Evolutionary conservation across 305 asterid genomes (phyloP).

Genomic region (Caryopteris hybrid): DNA sequence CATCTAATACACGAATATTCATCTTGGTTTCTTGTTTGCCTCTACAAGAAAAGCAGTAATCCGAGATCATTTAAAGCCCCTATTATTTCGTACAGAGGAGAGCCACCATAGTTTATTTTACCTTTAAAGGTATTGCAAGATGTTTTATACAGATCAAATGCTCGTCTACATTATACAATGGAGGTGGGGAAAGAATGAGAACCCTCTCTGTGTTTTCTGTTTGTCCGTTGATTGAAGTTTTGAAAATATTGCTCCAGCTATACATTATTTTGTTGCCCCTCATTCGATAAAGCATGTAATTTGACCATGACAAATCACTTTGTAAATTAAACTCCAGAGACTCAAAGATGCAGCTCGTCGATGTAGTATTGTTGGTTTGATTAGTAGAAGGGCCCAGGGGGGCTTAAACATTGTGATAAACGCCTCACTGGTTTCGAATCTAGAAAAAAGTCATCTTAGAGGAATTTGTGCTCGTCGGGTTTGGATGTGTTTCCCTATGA

Average conservation of each 20-base stretch:
- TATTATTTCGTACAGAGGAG: not conserved
- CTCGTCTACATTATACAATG: not conserved
- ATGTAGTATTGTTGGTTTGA: not conserved
- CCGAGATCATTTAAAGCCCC: not conserved
- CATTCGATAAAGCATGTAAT: too few species aligned
- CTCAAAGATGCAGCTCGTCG: not conserved
- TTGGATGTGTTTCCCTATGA: not conserved
- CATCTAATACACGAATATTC: not conserved
- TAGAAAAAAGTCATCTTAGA: not conserved
- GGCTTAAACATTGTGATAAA: not conserved
- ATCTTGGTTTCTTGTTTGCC: not conserved
- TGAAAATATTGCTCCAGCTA: not conserved
- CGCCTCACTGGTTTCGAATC: not conserved
- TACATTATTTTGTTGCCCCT: too few species aligned
- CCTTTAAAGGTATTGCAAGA: too few species aligned
- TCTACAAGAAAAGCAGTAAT: not conserved
- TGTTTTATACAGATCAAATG: too few species aligned
- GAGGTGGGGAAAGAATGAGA: not conserved
- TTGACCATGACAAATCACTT: not conserved
- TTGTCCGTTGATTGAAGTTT: not conserved
- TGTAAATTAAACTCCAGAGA: not conserved
- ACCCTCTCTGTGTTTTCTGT: not conserved
- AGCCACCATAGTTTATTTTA: too few species aligned
- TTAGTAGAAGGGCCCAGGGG: not conserved
- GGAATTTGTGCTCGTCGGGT: not conserved